A percentile compares a stretch with the other conserved stretches of the same genome.
phyloP scores from a whole-genome alignment of 2,329 filamentous ascomycete genomes.

The Alternaria rosae region DNA sequence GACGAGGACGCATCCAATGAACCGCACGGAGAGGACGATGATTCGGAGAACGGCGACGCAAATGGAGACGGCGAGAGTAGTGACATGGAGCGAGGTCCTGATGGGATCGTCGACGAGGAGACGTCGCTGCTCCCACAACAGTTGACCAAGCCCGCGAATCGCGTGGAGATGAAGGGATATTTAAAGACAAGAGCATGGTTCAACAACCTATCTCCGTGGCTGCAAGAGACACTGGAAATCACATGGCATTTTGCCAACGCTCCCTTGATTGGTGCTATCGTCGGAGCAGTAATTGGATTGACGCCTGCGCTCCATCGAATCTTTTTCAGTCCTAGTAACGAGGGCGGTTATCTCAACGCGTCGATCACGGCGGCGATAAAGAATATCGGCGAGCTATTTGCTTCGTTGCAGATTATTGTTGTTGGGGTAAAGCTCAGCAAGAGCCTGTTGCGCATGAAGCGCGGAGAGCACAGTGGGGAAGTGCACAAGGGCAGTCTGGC shows the following conservation, averaged over 20 bases:
- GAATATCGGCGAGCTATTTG: conserved; percentile 70
- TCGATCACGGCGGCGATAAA: conserved; percentile 70
- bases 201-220: conserved; percentile 46
- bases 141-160: conserved; percentile 38
- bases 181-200: conserved; percentile 45
- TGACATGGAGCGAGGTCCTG: conserved; percentile 34
- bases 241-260: conserved; percentile 66
- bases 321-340: conserved; percentile 65
- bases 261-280: conserved; percentile 66
- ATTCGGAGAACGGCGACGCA: conserved; percentile 21
- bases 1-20: conserved; percentile 54
- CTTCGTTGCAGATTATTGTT: conserved; percentile 69
- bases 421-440: conserved; percentile 71
- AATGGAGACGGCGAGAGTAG: conserved; percentile 30
- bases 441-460: conserved; percentile 58
- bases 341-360: conserved; percentile 70
- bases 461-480: conserved; percentile 50
- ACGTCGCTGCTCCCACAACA: conserved; percentile 60
- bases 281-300: conserved; percentile 67
- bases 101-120: conserved; percentile 52
- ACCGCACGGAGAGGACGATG: conserved; percentile 13
- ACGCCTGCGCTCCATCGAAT: conserved; percentile 65
- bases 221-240: conserved; percentile 52
- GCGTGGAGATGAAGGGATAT: conserved; percentile 44
- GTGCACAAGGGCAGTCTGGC: conserved; percentile 60